Evolutionary conservation across 345 rosid species (phyloP), one percentile per base, ranked within the genome.

Genomic region (Boechera stricta): DNA sequence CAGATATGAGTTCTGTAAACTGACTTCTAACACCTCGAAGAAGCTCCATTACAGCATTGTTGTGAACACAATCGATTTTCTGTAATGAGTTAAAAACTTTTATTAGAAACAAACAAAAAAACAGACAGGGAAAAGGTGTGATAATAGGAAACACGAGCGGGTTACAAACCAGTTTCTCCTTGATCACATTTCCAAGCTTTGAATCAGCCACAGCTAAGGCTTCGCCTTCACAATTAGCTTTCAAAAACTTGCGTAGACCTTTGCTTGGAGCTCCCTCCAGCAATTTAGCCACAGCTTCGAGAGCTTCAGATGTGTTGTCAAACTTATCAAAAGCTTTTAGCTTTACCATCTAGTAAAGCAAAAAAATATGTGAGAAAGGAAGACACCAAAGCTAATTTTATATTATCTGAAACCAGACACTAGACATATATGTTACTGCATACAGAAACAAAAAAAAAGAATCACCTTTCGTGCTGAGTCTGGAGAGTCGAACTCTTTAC

Each of bases 51-150:
- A 92, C 96, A 60, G 84, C 81, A 83, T 79, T 85, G 85, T 87
- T 90, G 83, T 92, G 96, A 60, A 92, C 86, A 64, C 98, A 92
- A 15, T 92, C 90, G 3, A 92, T 90, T 85, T 90, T 86, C 98
- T 92, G 84, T 72, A 79, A 33, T 0, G 11, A 26, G 5, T 28
- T 2, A 15, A 52, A 2, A 12, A 12, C 18, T 56, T 51, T 1
- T 21, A 76, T 48, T 64, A 61, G 78, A 67, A 53, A 13, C 6
- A 72, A 59, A 4, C 2, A 8, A 24, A 28, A 28, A 24, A 44
- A 67, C 57, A 49, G 7, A 44, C 5, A 15, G 21, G 1, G 11
- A 4, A 38, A 7, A 24, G 3, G 1, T 24, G 12, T 11, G 35
- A 15, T 26, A 36, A 52, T 8, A 33, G 33, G 1, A 18, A 62